Evolutionary conservation across 106 monocot species (phyloP).

Genomic region (Apostasia shenzhenica): DNA sequence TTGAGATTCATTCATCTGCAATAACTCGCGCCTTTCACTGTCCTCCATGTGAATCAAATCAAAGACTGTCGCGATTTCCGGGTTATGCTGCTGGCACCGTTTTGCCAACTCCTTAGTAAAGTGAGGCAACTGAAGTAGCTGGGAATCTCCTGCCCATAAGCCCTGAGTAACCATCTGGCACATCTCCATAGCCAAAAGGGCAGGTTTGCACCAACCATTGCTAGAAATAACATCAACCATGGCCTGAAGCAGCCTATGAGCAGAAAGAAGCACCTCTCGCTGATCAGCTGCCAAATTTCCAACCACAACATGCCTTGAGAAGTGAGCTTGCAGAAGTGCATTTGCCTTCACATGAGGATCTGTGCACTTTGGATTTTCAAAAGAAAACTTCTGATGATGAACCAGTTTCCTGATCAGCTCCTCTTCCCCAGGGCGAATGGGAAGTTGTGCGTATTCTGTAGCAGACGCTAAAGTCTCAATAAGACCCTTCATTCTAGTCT

Average conservation of each 20-base stretch:
- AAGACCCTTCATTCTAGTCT: conserved; percentile 93
- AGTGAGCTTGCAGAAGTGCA: conserved; percentile 85
- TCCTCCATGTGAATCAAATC: conserved; percentile 94
- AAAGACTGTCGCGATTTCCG: conserved; percentile 66
- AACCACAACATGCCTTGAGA: conserved; percentile 70
- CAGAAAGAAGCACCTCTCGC: conserved; percentile 79
- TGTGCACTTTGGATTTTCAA: conserved; percentile 72
- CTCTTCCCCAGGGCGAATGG: conserved; percentile 90
- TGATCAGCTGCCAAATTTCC: conserved; percentile 86
- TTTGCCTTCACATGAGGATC: conserved; percentile 97
- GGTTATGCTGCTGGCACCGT: conserved; percentile 68
- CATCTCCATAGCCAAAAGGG: conserved; percentile 79
- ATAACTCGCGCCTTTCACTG: conserved; percentile 62
- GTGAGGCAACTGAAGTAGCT: conserved; percentile 87
- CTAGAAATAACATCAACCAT: conserved; percentile 99
- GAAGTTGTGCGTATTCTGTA: conserved; percentile 81
- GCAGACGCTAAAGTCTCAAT: conserved; percentile 83
- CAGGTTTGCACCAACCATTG: conserved; percentile 83
- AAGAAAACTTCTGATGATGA: conserved; percentile 85
- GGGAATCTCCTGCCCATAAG: conserved; percentile 89
- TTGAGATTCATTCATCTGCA: conserved; percentile 85
- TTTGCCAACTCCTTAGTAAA: conserved; percentile 70
- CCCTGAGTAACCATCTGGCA: conserved; percentile 99
- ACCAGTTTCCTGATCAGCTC: conserved; percentile 69
- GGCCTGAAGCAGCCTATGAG: conserved; percentile 81